Conservation (phyloP, 306 rosid species). For the Adenanthera pavonina region DNA sequence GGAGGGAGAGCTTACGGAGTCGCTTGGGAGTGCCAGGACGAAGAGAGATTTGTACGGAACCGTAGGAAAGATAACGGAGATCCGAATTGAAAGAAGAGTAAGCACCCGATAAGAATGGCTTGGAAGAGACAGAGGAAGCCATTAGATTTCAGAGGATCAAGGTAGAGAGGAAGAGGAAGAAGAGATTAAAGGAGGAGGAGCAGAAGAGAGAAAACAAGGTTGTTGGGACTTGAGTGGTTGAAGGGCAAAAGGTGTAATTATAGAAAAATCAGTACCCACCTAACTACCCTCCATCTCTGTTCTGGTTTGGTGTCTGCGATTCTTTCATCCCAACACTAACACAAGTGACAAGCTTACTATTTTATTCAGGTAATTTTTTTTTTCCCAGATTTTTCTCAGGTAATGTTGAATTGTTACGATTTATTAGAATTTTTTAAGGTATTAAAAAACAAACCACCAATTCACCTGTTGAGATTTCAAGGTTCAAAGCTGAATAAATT, state of each 20-base stretch:
- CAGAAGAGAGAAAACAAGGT: constrained; percentile 1
- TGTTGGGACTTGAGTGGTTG: constrained; percentile 29
- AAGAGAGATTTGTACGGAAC: constrained; percentile 54
- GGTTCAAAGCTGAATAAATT: too few species aligned
- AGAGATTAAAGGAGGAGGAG: neutral
- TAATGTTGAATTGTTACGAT: too few species aligned
- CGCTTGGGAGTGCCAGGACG: constrained; percentile 53
- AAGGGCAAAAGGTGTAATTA: constrained; percentile 20
- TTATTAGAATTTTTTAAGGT: too few species aligned
- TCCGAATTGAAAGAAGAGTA: constrained; percentile 54
- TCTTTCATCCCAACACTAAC: neutral
- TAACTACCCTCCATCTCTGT: neutral
- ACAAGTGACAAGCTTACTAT: too few species aligned
- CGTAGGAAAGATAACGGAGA: constrained; percentile 56
- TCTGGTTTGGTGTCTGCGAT: neutral
- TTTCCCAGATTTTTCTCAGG: neutral
- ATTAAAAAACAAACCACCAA: too few species aligned
- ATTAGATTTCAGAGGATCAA: constrained; percentile 30
- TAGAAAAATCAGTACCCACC: neutral
- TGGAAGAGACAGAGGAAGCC: constrained; percentile 76
- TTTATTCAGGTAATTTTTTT: neutral
- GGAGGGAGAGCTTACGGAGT: constrained; percentile 68
- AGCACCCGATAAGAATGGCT: constrained; percentile 68
- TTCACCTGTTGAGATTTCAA: too few species aligned
- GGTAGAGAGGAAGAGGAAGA: neutral